Percentiles rank a stretch among this genome's conserved stretches.
These are phyloP conservation scores for Adansonia madagascariensis DNA, from an alignment of 441 rosid genomes.

Conservation along the genomic window DNA sequence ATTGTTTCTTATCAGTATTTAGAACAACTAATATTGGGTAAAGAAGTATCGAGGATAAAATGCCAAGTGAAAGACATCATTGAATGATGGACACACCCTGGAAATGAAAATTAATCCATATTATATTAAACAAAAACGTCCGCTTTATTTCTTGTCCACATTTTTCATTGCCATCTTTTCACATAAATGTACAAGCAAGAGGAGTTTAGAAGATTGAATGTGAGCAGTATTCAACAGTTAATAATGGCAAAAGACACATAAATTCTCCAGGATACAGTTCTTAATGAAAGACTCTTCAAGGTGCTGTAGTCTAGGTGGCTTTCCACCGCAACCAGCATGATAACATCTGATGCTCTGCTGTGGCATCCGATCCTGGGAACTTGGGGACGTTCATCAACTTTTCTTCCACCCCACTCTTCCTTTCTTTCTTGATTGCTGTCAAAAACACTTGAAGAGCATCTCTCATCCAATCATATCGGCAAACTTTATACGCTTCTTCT, in stretches of 20 bases:
- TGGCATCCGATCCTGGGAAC: conserved; percentile 12
- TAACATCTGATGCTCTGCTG: conserved; percentile 30
- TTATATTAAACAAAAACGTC: background rate
- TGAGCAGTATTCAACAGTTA: conserved; percentile 6
- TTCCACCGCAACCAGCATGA: conserved; percentile 32
- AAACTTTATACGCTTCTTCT: conserved; percentile 50
- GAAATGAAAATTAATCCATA: no score
- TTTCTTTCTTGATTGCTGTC: conserved; percentile 26
- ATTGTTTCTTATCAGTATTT: no score
- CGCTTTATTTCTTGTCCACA: background rate
- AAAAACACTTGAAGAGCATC: conserved; percentile 48
- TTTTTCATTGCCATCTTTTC: background rate
- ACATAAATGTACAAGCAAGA: background rate
- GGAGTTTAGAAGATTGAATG: background rate
- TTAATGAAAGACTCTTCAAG: conserved; percentile 32
- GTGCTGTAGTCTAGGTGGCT: conserved; percentile 32
- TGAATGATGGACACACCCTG: no score
- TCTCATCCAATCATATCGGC: conserved; percentile 73
- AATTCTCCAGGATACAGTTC: conserved; percentile 32
- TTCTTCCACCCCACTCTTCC: conserved; percentile 1
- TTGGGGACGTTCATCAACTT: conserved; percentile 29
- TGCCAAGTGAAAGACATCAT: no score
- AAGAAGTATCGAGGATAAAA: no score
- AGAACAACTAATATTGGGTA: no score
- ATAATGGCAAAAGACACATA: background rate